Evolutionary conservation across 2,329 filamentous ascomycete species (phyloP).

Genomic region (Pseudogymnoascus sp.): DNA sequence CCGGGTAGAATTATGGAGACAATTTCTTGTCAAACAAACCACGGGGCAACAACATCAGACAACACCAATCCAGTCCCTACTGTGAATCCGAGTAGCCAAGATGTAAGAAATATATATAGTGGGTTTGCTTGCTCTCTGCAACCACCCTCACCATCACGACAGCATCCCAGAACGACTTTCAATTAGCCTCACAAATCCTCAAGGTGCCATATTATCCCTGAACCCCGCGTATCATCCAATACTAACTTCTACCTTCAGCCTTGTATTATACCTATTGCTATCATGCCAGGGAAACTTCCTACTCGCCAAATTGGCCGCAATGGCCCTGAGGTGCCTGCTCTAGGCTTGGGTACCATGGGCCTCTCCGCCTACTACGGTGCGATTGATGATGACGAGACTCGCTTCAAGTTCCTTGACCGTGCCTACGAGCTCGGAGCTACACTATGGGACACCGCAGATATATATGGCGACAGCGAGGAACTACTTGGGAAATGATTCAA

Average conservation of each 20-base stretch:
- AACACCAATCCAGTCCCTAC: not conserved
- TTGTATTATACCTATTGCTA: not conserved
- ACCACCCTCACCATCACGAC: not conserved
- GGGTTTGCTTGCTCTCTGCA: not conserved
- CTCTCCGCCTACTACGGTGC: conserved; percentile 27
- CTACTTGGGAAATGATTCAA: conserved; percentile 42
- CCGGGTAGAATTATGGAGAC: not conserved
- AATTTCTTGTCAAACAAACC: not conserved
- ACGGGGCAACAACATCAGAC: not conserved
- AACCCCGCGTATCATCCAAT: not conserved
- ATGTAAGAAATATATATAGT: not conserved
- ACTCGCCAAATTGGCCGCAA: conserved; percentile 24
- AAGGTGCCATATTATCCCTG: not conserved
- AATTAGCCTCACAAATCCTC: not conserved
- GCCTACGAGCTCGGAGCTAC: conserved; percentile 32
- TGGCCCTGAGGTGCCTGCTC: conserved; percentile 23
- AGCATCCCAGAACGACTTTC: not conserved
- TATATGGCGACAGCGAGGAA: conserved; percentile 35
- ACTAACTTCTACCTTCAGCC: not conserved
- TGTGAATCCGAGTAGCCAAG: not conserved
- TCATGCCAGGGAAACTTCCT: conserved; percentile 14
- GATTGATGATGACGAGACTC: conserved; percentile 27
- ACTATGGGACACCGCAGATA: conserved; percentile 30
- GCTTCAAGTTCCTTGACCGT: conserved; percentile 32
- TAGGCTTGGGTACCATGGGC: conserved; percentile 27